These are phyloP conservation scores for Chlamydomonas sp. DNA, from an alignment of 139 green algal species.

Conservation along the genomic window DNA sequence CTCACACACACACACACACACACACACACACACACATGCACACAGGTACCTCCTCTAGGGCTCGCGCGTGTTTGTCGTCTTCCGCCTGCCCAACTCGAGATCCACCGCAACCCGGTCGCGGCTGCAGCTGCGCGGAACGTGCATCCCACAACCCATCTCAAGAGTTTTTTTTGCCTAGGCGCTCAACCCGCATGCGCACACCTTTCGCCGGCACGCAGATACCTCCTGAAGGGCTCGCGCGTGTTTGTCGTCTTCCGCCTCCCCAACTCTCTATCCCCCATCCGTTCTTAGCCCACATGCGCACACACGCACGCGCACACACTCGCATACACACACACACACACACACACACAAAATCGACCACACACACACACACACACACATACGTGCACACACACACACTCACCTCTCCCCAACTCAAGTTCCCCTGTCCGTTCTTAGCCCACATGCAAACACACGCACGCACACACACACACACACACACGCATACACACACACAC, in stretches of 20 bases:
- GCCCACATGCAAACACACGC: neutral
- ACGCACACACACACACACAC: neutral
- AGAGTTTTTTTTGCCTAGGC: too few relatives aligned
- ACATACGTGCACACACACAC: neutral
- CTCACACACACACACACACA: neutral
- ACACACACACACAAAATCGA: too few relatives aligned
- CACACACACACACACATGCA: too few relatives aligned
- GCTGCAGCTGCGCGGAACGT: too few relatives aligned
- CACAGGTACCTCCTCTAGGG: neutral
- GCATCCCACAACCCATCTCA: too few relatives aligned
- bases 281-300: neutral
- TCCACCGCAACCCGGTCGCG: too few relatives aligned
- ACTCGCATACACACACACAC: neutral
- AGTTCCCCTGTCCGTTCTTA: neutral
- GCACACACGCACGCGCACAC: neutral
- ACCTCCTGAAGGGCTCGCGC: too few relatives aligned
- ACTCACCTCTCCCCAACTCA: too few relatives aligned
- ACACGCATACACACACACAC: neutral
- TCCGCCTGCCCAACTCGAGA: too few relatives aligned
- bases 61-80: neutral
- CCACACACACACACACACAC: conserved; percentile 2
- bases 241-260: too few relatives aligned
- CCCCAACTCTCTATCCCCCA: conserved; percentile 35
- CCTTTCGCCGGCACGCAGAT: too few relatives aligned
- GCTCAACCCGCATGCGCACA: too few relatives aligned